phyloP scores from a whole-genome alignment of 257 asterid genomes.

The Solanum boliviense region DNA sequence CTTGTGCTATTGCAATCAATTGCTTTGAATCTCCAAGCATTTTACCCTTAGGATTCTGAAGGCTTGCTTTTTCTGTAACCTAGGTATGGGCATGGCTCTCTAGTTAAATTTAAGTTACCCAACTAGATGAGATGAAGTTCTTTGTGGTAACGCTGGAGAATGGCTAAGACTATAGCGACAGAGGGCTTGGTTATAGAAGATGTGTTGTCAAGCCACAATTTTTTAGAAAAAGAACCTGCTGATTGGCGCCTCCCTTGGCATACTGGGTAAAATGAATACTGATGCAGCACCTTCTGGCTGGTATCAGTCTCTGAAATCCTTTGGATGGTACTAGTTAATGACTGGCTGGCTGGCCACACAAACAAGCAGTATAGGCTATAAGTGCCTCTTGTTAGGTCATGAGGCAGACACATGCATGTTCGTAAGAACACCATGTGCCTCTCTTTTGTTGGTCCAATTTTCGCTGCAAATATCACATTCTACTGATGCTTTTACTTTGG shows the following conservation, averaged over 20 bases:
- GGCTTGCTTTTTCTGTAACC: background rate
- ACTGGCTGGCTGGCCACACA: background rate
- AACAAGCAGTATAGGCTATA: background rate
- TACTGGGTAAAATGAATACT: background rate
- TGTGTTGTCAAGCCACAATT: background rate
- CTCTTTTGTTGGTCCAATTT: background rate
- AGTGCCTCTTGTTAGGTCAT: background rate
- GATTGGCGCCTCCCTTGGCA: background rate
- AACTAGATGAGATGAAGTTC: background rate
- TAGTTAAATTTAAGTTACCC: background rate
- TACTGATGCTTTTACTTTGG: background rate
- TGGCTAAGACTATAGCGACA: background rate
- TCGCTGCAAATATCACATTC: background rate
- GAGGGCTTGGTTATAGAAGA: background rate
- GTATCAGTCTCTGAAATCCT: background rate
- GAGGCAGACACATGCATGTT: background rate
- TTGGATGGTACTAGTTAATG: background rate
- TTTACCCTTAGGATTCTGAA: background rate
- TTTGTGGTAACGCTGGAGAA: background rate
- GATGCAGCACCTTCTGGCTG: background rate
- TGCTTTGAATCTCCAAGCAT: background rate
- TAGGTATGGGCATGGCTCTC: background rate
- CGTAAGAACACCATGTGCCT: background rate
- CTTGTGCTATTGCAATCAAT: background rate
- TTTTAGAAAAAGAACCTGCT: background rate